Percentiles rank a stretch among this genome's conserved stretches.
These are phyloP conservation scores for Cavenderia fasciculata DNA, from an alignment of 78 protist genomes.

Conservation along the genomic window DNA sequence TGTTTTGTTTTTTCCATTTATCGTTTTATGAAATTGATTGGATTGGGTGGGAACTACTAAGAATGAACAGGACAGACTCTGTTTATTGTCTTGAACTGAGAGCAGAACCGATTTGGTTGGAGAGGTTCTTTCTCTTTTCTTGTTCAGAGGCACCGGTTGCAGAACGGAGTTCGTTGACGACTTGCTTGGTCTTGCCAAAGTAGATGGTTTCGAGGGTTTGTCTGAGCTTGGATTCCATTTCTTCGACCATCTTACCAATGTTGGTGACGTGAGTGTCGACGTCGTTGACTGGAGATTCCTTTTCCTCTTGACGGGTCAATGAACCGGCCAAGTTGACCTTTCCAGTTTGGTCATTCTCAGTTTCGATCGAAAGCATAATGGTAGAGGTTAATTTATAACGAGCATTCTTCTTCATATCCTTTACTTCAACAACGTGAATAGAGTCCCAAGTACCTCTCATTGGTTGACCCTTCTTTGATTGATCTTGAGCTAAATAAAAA, in stretches of 20 bases:
- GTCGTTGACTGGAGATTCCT: slow-evolving; percentile 49
- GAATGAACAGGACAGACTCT: neutral
- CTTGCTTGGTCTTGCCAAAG: slow-evolving; percentile 96
- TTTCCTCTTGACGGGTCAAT: slow-evolving; percentile 89
- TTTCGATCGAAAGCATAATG: slow-evolving; percentile 93
- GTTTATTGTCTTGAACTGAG: slow-evolving; percentile 16
- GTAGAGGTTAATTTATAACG: slow-evolving; percentile 95
- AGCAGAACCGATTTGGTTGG: slow-evolving; percentile 78
- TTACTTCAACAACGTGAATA: slow-evolving; percentile 96
- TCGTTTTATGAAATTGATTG: neutral
- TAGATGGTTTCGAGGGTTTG: slow-evolving; percentile 92
- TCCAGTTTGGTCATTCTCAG: slow-evolving; percentile 80
- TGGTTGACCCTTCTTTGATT: slow-evolving; percentile 83
- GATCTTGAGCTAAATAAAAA: slow-evolving; percentile 82
- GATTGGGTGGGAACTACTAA: too few relatives aligned
- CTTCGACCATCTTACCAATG: slow-evolving; percentile 97
- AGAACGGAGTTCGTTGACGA: slow-evolving; percentile 78
- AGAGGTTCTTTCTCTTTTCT: slow-evolving; percentile 76
- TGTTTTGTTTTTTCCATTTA: neutral
- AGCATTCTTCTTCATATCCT: slow-evolving; percentile 71
- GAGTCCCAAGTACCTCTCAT: slow-evolving; percentile 96
- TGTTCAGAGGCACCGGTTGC: slow-evolving; percentile 67
- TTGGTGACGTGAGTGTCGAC: slow-evolving; percentile 90
- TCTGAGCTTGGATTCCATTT: slow-evolving; percentile 94
- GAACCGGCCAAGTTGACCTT: slow-evolving; percentile 89